A percentile compares a stretch with the other conserved stretches of the same genome.
These are phyloP conservation scores for Plasmodium sp. DNA, from an alignment of 169 alveolate species.

Conservation along the genomic window DNA sequence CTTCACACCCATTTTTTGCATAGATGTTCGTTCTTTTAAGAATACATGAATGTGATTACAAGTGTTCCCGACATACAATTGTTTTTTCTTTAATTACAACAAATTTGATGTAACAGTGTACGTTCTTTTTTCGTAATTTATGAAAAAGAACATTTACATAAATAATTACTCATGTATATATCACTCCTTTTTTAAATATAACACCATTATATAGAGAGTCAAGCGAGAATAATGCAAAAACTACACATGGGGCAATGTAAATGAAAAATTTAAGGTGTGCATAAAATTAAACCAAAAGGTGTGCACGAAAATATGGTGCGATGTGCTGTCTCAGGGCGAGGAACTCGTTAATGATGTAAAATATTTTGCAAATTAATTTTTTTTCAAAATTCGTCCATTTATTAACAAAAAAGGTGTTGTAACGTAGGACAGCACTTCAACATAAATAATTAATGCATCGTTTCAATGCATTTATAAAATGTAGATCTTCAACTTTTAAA, in stretches of 20 bases:
- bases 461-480: neutral
- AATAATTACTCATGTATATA: neutral
- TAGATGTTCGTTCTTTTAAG: neutral
- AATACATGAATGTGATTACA: neutral
- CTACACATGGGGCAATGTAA: neutral
- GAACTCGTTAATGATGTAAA: constrained; percentile 4
- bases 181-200: neutral
- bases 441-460: neutral
- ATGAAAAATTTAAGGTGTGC: neutral
- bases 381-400: neutral
- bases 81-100: neutral
- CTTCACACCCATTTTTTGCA: neutral
- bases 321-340: neutral
- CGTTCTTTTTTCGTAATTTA: neutral
- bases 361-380: neutral
- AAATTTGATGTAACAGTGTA: neutral
- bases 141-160: neutral
- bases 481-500: neutral
- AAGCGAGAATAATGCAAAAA: neutral
- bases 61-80: neutral
- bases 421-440: neutral
- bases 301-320: neutral
- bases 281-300: neutral
- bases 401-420: neutral
- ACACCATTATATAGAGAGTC: neutral